Evolutionary conservation across 768 basidiomycete species (phyloP).

Genomic region (Leccinum rimulosum): DNA sequence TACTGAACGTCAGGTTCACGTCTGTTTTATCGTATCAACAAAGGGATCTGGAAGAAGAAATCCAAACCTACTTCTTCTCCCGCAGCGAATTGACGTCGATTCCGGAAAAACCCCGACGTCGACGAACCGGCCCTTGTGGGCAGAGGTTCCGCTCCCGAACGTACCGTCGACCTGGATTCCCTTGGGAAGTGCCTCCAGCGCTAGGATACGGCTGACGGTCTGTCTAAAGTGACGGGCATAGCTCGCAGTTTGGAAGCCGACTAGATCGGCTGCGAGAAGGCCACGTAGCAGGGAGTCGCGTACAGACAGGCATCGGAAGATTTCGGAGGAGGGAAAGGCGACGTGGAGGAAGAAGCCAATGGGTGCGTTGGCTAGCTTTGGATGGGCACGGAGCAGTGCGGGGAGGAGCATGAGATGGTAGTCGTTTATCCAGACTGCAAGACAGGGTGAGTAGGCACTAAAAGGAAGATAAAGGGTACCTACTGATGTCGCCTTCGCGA

Average conservation of each 20-base stretch:
- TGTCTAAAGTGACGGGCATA: conserved; percentile 84
- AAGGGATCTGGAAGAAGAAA: conserved; percentile 8
- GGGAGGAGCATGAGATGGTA: conserved; percentile 97
- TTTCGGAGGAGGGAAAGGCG: conserved; percentile 93
- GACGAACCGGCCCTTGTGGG: conserved; percentile 55
- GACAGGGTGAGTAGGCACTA: conserved; percentile 3
- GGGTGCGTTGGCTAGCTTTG: conserved; percentile 42
- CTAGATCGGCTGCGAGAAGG: conserved; percentile 88
- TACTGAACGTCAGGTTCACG: conserved; percentile 75
- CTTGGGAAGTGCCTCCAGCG: conserved; percentile 78
- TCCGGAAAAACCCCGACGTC: conserved; percentile 89
- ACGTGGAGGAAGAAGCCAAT: conserved; percentile 95
- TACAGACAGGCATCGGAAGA: conserved; percentile 87
- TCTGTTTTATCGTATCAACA: conserved; percentile 33
- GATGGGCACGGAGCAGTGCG: conserved; percentile 67
- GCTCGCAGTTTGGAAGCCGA: conserved; percentile 89
- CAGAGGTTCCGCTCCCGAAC: conserved; percentile 2
- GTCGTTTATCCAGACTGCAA: conserved; percentile 80
- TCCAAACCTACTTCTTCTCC: conserved; percentile 54
- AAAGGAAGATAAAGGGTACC: conserved; percentile 2
- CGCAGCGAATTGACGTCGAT: conserved; percentile 74
- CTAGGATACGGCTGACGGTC: conserved; percentile 77
- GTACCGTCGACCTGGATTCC: conserved; percentile 62
- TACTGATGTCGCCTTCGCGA: conserved; percentile 83
- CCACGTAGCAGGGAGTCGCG: conserved; percentile 78